A percentile compares a stretch with the other conserved stretches of the same genome.
Conservation (phyloP, 1,284 basidiomycete species). For the Grifola frondosa region DNA sequence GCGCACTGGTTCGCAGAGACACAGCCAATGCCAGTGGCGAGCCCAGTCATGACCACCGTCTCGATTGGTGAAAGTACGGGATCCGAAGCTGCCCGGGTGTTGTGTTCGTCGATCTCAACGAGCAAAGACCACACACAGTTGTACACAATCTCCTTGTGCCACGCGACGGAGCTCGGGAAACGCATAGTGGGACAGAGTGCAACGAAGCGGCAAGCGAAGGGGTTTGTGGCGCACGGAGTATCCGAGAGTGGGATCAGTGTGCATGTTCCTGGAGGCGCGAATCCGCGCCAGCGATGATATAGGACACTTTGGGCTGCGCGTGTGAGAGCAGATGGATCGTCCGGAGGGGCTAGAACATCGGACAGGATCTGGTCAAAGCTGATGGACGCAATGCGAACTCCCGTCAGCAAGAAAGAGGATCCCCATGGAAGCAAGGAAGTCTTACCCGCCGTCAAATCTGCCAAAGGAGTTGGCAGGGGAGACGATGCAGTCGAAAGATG, state of each 20-base stretch:
- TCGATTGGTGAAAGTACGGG: not conserved
- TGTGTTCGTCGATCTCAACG: conserved; percentile 18
- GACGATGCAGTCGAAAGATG: conserved; percentile 25
- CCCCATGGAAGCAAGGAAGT: not conserved
- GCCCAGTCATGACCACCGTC: conserved; percentile 21
- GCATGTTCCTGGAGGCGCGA: conserved; percentile 26
- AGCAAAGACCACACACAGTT: conserved; percentile 29
- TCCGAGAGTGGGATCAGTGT: conserved; percentile 24
- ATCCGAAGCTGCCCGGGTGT: conserved; percentile 3
- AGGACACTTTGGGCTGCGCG: conserved; percentile 21
- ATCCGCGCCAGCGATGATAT: conserved; percentile 24
- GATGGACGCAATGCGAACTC: not conserved
- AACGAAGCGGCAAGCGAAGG: conserved; percentile 14
- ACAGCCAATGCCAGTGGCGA: conserved; percentile 19
- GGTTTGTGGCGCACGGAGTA: conserved; percentile 15
- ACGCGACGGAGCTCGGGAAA: conserved; percentile 19
- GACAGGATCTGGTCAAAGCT: conserved; percentile 23
- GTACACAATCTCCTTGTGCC: conserved; percentile 30
- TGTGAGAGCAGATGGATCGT: conserved; percentile 16
- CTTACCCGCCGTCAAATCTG: conserved; percentile 23
- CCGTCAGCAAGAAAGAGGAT: too few relatives aligned
- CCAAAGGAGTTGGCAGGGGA: conserved; percentile 28
- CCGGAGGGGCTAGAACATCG: conserved; percentile 13
- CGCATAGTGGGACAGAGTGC: conserved; percentile 30
- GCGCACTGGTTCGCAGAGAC: conserved; percentile 15